Evolutionary conservation across 1,284 basidiomycete genomes (phyloP).

Genomic region (Macrocybe sp.): DNA sequence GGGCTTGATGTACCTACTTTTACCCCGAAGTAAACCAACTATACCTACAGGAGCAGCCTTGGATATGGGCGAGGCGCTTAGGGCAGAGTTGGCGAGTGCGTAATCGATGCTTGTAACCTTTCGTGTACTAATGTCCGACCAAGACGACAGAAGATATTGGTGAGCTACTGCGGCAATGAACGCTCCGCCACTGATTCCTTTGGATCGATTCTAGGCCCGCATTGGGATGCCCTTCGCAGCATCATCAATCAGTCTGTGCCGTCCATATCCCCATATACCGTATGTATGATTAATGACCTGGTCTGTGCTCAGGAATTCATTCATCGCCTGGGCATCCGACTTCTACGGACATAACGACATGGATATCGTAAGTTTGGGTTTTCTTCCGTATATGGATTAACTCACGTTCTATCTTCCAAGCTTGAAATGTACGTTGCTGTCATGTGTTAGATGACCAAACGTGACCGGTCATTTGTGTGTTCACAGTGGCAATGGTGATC

Average conservation of each 20-base stretch:
- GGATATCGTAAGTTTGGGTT: slow-evolving; percentile 43
- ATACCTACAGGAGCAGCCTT: slow-evolving; percentile 44
- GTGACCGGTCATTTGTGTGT: not conserved
- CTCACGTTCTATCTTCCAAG: slow-evolving; percentile 21
- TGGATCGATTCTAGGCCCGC: slow-evolving; percentile 12
- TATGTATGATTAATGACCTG: not conserved
- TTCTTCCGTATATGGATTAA: not conserved
- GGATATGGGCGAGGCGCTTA: slow-evolving; percentile 49
- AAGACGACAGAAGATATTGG: slow-evolving; percentile 55
- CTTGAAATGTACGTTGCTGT: slow-evolving; percentile 42
- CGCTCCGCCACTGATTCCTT: not conserved
- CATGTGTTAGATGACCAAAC: not conserved
- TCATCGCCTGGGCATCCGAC: slow-evolving; percentile 45
- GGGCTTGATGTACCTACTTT: not conserved
- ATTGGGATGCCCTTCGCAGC: slow-evolving; percentile 26
- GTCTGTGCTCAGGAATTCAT: slow-evolving; percentile 35
- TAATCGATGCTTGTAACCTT: slow-evolving; percentile 5
- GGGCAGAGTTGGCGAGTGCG: slow-evolving; percentile 58
- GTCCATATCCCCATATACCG: not conserved
- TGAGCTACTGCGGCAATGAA: slow-evolving; percentile 33
- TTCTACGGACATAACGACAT: slow-evolving; percentile 60
- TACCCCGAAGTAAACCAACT: slow-evolving; percentile 19
- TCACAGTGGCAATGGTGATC: slow-evolving; percentile 50
- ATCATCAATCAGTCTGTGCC: slow-evolving; percentile 27
- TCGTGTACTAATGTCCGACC: not conserved